Percentiles rank a stretch among this genome's conserved stretches.
phyloP scores from a whole-genome alignment of 1,284 basidiomycete species.

The Xerocomus alliaceus region DNA sequence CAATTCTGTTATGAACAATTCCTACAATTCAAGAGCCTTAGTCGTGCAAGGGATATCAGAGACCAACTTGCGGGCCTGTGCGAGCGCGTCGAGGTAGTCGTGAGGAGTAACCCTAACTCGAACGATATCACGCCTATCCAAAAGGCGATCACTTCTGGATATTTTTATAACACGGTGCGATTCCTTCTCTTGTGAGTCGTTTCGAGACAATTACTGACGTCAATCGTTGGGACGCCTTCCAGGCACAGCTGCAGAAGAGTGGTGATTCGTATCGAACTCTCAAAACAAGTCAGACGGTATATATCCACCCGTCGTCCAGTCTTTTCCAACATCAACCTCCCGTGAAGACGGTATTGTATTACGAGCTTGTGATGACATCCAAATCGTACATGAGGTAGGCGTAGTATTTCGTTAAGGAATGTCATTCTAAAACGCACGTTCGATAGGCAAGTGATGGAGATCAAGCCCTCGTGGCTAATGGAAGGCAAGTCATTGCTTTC shows the following conservation, averaged over 20 bases:
- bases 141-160: slow-evolving; percentile 93
- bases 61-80: slow-evolving; percentile 96
- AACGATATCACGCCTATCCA: slow-evolving; percentile 93
- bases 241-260: slow-evolving; percentile 89
- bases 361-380: slow-evolving; percentile 90
- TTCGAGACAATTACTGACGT: slow-evolving; percentile 13
- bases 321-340: slow-evolving; percentile 96
- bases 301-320: slow-evolving; percentile 95
- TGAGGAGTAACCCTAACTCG: slow-evolving; percentile 86
- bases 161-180: slow-evolving; percentile 92
- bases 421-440: slow-evolving; percentile 33
- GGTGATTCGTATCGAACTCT: slow-evolving; percentile 92
- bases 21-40: slow-evolving; percentile 95
- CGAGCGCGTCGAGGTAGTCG: slow-evolving; percentile 94
- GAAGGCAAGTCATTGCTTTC: slow-evolving; percentile 67
- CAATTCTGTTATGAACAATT: slow-evolving; percentile 97
- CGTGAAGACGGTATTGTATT: slow-evolving; percentile 89
- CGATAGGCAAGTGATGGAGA: slow-evolving; percentile 93
- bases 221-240: not conserved
- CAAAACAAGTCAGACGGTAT: slow-evolving; percentile 95
- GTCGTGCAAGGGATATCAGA: slow-evolving; percentile 92
- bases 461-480: slow-evolving; percentile 91
- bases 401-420: not conserved
- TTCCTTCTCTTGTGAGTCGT: not conserved
- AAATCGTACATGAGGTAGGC: slow-evolving; percentile 82